These are phyloP conservation scores for Moricandia arvensis DNA, from an alignment of 345 rosid species.

Conservation along the genomic window DNA sequence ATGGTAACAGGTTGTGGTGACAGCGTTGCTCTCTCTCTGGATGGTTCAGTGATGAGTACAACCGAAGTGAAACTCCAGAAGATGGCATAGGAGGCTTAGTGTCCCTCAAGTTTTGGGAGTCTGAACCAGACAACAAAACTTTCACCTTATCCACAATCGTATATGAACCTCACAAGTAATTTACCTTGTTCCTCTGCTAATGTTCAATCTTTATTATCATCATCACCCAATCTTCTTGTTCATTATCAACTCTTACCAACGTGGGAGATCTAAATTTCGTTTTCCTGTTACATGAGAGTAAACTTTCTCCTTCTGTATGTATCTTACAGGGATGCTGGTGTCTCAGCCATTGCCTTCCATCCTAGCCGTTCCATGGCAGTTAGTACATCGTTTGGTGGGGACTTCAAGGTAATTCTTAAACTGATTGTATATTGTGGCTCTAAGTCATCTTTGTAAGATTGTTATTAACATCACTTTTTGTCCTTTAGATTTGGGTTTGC, in stretches of 20 bases:
- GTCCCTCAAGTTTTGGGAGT: conserved; percentile 83
- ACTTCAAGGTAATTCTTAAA: conserved; percentile 75
- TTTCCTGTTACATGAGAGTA: background rate
- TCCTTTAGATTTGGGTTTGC: conserved; percentile 71
- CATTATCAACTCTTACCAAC: background rate
- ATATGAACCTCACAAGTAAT: conserved; percentile 92
- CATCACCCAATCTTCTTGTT: background rate
- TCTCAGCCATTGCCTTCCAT: conserved; percentile 78
- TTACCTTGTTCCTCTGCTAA: conserved; percentile 3
- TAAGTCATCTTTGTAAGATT: background rate
- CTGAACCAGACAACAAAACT: conserved; percentile 51
- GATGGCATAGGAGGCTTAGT: conserved; percentile 83
- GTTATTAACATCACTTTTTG: background rate
- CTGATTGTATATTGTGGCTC: background rate
- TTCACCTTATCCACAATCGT: conserved; percentile 78
- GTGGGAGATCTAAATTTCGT: too few relatives aligned
- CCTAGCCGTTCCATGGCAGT: conserved; percentile 73
- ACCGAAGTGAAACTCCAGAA: conserved; percentile 86
- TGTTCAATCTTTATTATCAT: background rate
- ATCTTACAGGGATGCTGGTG: conserved; percentile 63
- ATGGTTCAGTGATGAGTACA: conserved; percentile 82
- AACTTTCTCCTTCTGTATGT: background rate
- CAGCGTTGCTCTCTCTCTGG: conserved; percentile 71
- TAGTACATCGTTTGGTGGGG: conserved; percentile 81
- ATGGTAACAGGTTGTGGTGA: conserved; percentile 62